Evolutionary conservation across 164 flowering plant genomes (phyloP), one percentile per base, ranked within the genome.

Genomic region (Paratinospora sagittata): DNA sequence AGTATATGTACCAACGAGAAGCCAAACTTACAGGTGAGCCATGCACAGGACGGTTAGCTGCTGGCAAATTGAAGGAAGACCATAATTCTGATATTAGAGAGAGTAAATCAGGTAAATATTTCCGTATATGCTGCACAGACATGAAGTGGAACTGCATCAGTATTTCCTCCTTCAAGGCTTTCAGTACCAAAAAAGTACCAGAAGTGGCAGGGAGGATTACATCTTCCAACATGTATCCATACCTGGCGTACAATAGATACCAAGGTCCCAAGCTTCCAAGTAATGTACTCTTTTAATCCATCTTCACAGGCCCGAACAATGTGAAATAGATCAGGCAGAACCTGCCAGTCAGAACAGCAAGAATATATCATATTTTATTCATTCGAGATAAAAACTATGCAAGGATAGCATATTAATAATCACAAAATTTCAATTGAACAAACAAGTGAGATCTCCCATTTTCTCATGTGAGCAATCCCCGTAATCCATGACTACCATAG

Each of bases 191-290:
- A 47, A 23, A 7, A 26, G 58, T 10, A 43, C 7, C 9, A 49
- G 41, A 70, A 69, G 13, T 52, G 43, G 58, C 23, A 73, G 3
- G 39, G 34, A 21, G 65, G 34, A 30, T 27, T 27, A 73, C 9
- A 58, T 67, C 37, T 63, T 74, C 36, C 24, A 72, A 21, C 23
- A 34, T 55, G 61, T 10, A 57, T 55, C 45, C 21, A 43, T 79
- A 96, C 99, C 98, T 96, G 99, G 19, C 95, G 96, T 37, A 91
- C 98, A 72, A 96, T 91, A 66, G 98, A 93, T 41, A 96, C 99
- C 75, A 96, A 79, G 63, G 97, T 93, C 73, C 99, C 99, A 64
- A 93, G 92, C 79, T 93, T 93, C 96, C 93, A 91, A 23, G 92
- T 96, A 70, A 96, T 90, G 75, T 78, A 93, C 79, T 93, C 99